Evolutionary conservation across 805 yeast species (phyloP), one percentile per base, ranked within the genome.

Genomic region (Wickerhamiella dianesei): DNA sequence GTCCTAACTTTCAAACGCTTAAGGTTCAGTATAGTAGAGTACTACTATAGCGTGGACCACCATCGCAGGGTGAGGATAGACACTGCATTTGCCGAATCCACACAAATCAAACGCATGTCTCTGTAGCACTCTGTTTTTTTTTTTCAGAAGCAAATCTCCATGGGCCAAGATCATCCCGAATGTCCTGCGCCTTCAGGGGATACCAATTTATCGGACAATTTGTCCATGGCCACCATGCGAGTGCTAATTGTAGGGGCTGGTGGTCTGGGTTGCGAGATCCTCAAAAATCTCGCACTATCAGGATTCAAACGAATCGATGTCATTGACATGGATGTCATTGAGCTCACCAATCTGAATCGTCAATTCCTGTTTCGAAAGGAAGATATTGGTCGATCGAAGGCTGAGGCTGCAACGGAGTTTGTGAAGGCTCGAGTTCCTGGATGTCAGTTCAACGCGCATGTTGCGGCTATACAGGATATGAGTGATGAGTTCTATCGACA

Each of bases 271-370:
- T 82, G 94, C 63, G 92, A 83, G 61, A 79, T 82, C 25, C 63
- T 82, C 41, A 83, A 83, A 62, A 74, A 81, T 60, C 66, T 83
- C 44, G 83, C 83, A 1, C 64, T 79, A 29, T 69, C 77, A n/a
- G 89, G 89, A 3, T 79, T 83, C 57, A 65, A 64, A 48, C 63
- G 76, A 43, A 74, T 83, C 25, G 76, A 79, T 48, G 74, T 83
- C 9, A 79, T 82, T 36, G 94, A 82, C 58, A 82, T 82, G 89
- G 94, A 82, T 60, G 80, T 84, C 2, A 80, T 82, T 45, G 92
- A 82, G 53, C 61, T 81, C n/a, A 74, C 82, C 21, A 82, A 82
- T 56, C 67, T 82, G 53, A 83, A 82, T 58, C 69, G 94, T 16
- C 94, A 82, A 63, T 82, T 82, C 58, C 64, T 82, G 46, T 83